Conservation (phyloP, 805 yeast species). For the Kuraishia hungarica region DNA sequence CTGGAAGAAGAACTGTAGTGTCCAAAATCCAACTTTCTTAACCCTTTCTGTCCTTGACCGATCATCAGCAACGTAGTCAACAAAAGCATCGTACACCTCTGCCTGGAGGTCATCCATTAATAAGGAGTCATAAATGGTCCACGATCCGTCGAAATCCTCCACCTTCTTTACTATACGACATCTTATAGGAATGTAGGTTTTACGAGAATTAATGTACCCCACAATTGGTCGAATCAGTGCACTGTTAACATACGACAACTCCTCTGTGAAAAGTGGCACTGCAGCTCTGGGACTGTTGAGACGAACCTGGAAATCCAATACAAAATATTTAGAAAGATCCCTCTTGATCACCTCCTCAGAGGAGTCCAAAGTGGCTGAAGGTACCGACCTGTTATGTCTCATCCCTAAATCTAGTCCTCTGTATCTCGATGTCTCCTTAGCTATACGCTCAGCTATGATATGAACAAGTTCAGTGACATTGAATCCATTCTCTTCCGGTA, state of each 20-base stretch:
- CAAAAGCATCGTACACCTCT: constrained; percentile 88
- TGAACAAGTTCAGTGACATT: constrained; percentile 38
- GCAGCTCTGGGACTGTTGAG: constrained; percentile 82
- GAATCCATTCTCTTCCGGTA: constrained; percentile 53
- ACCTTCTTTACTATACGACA: constrained; percentile 75
- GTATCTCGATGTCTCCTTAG: constrained; percentile 36
- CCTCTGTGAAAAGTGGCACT: constrained; percentile 83
- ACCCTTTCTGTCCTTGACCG: constrained; percentile 63
- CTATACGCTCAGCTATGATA: constrained; percentile 36
- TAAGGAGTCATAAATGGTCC: constrained; percentile 90
- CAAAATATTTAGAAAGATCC: constrained; percentile 26
- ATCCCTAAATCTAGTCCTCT: neutral
- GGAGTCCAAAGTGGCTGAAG: neutral
- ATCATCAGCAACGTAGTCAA: constrained; percentile 81
- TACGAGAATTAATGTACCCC: constrained; percentile 85
- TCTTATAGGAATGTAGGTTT: constrained; percentile 81
- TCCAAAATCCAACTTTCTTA: constrained; percentile 88
- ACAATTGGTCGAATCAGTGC: constrained; percentile 93
- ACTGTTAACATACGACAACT: constrained; percentile 82
- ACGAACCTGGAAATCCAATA: constrained; percentile 71
- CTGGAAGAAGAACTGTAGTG: constrained; percentile 77
- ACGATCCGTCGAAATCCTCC: constrained; percentile 85
- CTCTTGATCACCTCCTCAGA: constrained; percentile 1
- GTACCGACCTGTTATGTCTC: neutral
- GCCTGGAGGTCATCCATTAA: constrained; percentile 87